These are phyloP conservation scores for Picocystis salinarum DNA, from an alignment of 139 green algal species.

Conservation along the genomic window DNA sequence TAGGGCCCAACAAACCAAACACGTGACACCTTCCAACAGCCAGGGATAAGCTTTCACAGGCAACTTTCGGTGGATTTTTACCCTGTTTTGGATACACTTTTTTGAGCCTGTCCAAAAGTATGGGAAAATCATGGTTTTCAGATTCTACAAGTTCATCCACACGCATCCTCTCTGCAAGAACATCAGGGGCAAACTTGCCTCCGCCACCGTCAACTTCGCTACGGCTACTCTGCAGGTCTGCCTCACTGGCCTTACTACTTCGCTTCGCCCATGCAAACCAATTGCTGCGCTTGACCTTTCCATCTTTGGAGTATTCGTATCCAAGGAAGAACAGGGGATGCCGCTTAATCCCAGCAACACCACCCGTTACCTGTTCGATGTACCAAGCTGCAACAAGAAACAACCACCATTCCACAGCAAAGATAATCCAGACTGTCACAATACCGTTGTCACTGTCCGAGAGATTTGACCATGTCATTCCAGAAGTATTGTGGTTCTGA, in stretches of 20 bases:
- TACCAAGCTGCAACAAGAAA: slow-evolving; percentile 56
- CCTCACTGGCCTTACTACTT: too few species aligned
- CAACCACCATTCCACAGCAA: slow-evolving; percentile 55
- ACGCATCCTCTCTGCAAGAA: too few species aligned
- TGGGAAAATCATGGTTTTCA: slow-evolving; percentile 24
- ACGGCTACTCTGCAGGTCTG: too few species aligned
- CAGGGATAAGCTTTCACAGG: slow-evolving; percentile 21
- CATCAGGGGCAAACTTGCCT: too few species aligned
- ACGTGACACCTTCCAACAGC: slow-evolving; percentile 28
- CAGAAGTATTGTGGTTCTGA: slow-evolving; percentile 20
- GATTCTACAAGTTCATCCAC: too few species aligned
- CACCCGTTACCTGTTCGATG: slow-evolving; percentile 29
- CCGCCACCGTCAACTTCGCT: too few species aligned
- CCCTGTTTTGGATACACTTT: slow-evolving; percentile 51
- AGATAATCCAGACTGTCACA: slow-evolving; percentile 29
- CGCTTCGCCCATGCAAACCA: too few species aligned
- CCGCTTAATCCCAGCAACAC: slow-evolving; percentile 35
- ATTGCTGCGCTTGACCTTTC: too few species aligned
- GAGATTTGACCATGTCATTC: slow-evolving; percentile 42
- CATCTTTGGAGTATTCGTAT: too few species aligned
- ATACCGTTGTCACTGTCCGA: slow-evolving; percentile 46
- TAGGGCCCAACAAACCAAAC: slow-evolving; percentile 74
- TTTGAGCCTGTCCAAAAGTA: slow-evolving; percentile 45
- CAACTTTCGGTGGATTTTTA: slow-evolving; percentile 21
- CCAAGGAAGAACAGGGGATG: slow-evolving; percentile 88